A percentile compares a stretch with the other conserved stretches of the same genome.
phyloP scores from a whole-genome alignment of 495 filamentous ascomycete genomes.

The Cladorrhinum samala region DNA sequence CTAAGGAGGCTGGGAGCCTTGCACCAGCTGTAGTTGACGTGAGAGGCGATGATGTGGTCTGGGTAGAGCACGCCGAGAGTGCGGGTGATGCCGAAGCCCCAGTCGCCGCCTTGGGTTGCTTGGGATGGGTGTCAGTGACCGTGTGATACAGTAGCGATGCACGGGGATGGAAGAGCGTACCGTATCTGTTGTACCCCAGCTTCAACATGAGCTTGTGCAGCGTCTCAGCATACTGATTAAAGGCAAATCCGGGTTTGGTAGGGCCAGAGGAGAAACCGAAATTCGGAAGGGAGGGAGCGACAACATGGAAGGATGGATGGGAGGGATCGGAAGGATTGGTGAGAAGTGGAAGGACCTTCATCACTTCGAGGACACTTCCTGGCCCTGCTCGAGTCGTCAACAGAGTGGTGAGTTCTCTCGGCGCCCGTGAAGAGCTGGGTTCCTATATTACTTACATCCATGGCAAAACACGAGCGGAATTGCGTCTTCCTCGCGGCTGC shows the following conservation, averaged over 20 bases:
- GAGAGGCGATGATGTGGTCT: slow-evolving; percentile 51
- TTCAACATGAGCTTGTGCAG: slow-evolving; percentile 15
- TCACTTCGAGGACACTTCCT: slow-evolving; percentile 62
- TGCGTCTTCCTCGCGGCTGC: slow-evolving; percentile 32
- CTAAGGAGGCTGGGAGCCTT: slow-evolving; percentile 27
- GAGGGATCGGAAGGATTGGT: slow-evolving; percentile 28
- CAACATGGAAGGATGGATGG: slow-evolving; percentile 54
- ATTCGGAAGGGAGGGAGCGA: slow-evolving; percentile 61
- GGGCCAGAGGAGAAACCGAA: slow-evolving; percentile 11
- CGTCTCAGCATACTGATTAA: slow-evolving; percentile 10
- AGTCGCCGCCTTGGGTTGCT: slow-evolving; percentile 65
- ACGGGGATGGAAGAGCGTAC: slow-evolving; percentile 24
- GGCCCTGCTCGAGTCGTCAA: no score
- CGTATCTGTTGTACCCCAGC: slow-evolving; percentile 12
- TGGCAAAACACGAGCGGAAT: slow-evolving; percentile 53
- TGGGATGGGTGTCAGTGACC: background rate
- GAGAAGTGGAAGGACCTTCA: slow-evolving; percentile 56
- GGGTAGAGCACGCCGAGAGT: slow-evolving; percentile 52
- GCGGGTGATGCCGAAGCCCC: slow-evolving; percentile 59
- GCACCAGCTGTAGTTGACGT: slow-evolving; percentile 54
- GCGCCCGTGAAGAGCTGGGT: no score
- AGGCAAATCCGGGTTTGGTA: slow-evolving; percentile 13
- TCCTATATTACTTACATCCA: slow-evolving; percentile 39
- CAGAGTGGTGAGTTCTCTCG: background rate
- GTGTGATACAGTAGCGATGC: background rate